These are phyloP conservation scores for Neurospora sp. DNA, from an alignment of 495 filamentous ascomycete species.

Conservation along the genomic window DNA sequence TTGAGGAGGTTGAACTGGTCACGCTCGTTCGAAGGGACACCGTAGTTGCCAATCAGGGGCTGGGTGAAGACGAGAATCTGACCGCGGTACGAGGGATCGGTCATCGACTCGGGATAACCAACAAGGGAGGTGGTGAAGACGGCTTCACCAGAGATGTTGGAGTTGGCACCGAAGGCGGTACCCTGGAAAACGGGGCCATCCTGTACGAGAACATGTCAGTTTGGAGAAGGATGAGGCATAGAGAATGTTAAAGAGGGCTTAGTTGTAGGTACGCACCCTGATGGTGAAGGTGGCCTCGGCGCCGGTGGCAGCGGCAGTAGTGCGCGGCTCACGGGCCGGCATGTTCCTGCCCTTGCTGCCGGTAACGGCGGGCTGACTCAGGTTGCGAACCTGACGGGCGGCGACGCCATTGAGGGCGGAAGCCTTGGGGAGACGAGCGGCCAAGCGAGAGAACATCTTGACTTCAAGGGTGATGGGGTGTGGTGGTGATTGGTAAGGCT, in stretches of 20 bases:
- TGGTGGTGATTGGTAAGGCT: not conserved
- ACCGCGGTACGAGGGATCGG: slow-evolving; percentile 96
- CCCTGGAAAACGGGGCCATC: slow-evolving; percentile 90
- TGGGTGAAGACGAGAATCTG: slow-evolving; percentile 98
- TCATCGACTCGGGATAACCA: slow-evolving; percentile 96
- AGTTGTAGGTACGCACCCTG: slow-evolving; percentile 43
- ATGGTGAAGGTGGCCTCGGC: slow-evolving; percentile 85
- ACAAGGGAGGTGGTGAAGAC: slow-evolving; percentile 92
- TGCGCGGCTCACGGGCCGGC: slow-evolving; percentile 27
- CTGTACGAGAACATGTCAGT: slow-evolving; percentile 19
- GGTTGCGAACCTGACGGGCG: slow-evolving; percentile 39
- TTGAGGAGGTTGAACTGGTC: slow-evolving; percentile 72
- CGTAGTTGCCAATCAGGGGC: slow-evolving; percentile 98
- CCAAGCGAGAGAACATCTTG: slow-evolving; percentile 62
- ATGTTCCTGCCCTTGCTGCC: slow-evolving; percentile 55
- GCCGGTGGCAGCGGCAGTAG: slow-evolving; percentile 54
- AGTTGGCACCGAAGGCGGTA: slow-evolving; percentile 83
- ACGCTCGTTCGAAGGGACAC: slow-evolving; percentile 68
- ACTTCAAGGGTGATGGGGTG: slow-evolving; percentile 10
- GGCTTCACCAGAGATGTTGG: slow-evolving; percentile 87
- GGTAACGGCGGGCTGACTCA: slow-evolving; percentile 41
- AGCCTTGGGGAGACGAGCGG: slow-evolving; percentile 42
- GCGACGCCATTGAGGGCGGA: slow-evolving; percentile 20
- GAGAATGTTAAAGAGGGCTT: not conserved
- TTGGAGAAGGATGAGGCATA: too few species aligned